Evolutionary conservation across 306 rosid genomes (phyloP).

Genomic region (Begonia fuchsioides): DNA sequence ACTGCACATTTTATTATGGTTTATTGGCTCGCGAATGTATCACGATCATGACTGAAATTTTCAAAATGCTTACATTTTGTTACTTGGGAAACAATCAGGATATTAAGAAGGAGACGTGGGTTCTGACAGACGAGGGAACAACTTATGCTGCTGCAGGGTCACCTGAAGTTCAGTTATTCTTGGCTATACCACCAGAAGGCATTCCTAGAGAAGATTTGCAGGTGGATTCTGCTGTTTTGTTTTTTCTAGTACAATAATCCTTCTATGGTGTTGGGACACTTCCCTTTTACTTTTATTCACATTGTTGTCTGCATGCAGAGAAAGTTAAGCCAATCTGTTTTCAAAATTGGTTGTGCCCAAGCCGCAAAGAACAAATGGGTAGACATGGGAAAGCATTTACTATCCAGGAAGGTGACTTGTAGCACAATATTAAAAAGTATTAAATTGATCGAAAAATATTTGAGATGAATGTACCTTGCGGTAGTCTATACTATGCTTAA

Average conservation of each 20-base stretch:
- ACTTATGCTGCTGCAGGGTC: conserved; percentile 51
- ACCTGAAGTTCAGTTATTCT: conserved; percentile 63
- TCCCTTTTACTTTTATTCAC: not conserved
- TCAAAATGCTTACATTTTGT: no score
- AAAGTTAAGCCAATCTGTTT: conserved; percentile 36
- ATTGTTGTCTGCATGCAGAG: conserved; percentile 35
- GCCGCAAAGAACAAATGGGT: conserved; percentile 88
- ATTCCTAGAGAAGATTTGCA: conserved; percentile 65
- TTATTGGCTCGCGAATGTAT: no score
- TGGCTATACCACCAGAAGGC: conserved; percentile 67
- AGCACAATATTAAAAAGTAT: no score
- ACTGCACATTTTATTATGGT: no score
- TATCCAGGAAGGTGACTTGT: conserved; percentile 48
- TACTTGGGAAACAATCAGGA: conserved; percentile 29
- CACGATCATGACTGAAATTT: no score
- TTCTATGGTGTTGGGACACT: no score
- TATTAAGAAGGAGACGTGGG: conserved; percentile 62
- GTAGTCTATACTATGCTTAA: no score
- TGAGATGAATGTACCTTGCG: no score
- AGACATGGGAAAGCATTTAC: conserved; percentile 56
- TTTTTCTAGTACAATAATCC: no score
- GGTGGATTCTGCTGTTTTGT: conserved; percentile 18
- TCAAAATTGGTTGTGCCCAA: conserved; percentile 73
- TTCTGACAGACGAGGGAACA: conserved; percentile 63
- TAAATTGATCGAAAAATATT: no score